Base-by-base conservation (phyloP, 2,329 filamentous ascomycete species). In the Beauveria bassiana region DNA sequence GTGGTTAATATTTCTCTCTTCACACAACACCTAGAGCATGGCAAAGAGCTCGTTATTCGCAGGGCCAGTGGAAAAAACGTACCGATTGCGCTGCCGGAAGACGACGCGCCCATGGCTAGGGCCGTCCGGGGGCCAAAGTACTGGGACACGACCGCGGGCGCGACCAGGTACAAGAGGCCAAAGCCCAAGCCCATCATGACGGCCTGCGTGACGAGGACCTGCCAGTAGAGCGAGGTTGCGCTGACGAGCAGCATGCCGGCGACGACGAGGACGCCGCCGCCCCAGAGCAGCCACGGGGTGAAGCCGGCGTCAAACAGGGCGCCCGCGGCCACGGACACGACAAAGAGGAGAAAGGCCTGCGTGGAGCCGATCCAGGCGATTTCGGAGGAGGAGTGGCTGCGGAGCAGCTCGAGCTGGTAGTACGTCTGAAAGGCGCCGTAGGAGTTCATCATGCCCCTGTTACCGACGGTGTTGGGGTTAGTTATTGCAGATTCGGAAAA, bases 351-450 rank as follows among this genome's bases (percentile, higher is more conserved):
- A 61, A 73, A 77, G 0, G 69, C 66, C 61, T 75, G 71, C 1
- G 71, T 64, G 24, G 71, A 70, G 40, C 72, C 72, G 58, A 75
- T 74, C 69, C 71, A 73, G 3, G 73, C 67, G 34, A 72, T 71
- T 7, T 64, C 59, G 22, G 74, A 75, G 1, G 75, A 65, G 64
- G 52, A 66, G 47, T 9, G 66, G 24, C 45, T 22, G 2, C 49
- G 18, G 12, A 59, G 53, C 83, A 78, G 31, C 7, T 43, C 24
- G 2, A 69, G 40, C 58, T 73, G 68, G 65, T 85, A 86, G 71
- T 83, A 83, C 2, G 78, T 78, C 65, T 86, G 81, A 65, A 81
- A 86, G 2, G 81, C 77, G 7, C 80, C 80, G 61, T 82, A 85
- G 7, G 79, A 66, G 24, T 61, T 61, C 28, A 61, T 56, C 28